Conservation (phyloP, 345 rosid species). For the Isatis tinctoria region DNA sequence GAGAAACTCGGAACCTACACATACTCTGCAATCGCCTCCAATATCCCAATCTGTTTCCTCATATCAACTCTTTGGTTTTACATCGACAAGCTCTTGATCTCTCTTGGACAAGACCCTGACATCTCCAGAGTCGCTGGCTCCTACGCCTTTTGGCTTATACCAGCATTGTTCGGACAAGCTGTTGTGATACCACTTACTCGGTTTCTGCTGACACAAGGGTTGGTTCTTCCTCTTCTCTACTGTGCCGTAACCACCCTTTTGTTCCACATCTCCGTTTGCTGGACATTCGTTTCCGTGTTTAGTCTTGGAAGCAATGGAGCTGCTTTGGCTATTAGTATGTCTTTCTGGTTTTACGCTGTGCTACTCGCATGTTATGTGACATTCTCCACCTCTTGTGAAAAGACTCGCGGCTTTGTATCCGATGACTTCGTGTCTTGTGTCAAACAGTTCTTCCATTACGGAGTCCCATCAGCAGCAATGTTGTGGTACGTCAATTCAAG, state of each 20-base stretch:
- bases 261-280: constrained; percentile 14
- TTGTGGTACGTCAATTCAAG: constrained; percentile 26
- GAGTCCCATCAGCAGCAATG: constrained; percentile 50
- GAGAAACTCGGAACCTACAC: constrained; percentile 15
- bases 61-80: constrained; percentile 20
- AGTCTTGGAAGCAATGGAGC: constrained; percentile 37
- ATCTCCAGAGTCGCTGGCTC: constrained; percentile 24
- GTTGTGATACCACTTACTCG: constrained; percentile 18
- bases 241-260: constrained; percentile 12
- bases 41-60: constrained; percentile 15
- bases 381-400: constrained; percentile 40
- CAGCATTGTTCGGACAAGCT: constrained; percentile 21
- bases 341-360: constrained; percentile 43
- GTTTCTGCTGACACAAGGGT: constrained; percentile 22
- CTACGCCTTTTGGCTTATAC: constrained; percentile 22
- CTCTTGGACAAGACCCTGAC: constrained; percentile 26
- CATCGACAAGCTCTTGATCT: constrained; percentile 21
- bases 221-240: constrained; percentile 22
- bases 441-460: constrained; percentile 37
- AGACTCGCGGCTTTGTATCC: constrained; percentile 19
- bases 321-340: constrained; percentile 41
- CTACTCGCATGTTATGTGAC: constrained; percentile 35
- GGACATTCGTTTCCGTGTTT: constrained; percentile 8
- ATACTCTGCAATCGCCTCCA: constrained; percentile 17
- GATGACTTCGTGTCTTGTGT: constrained; percentile 15